Evolutionary conservation across 768 basidiomycete species (phyloP), one percentile per base, ranked within the genome.

Genomic region (Lanmaoa pseudosensibilis): DNA sequence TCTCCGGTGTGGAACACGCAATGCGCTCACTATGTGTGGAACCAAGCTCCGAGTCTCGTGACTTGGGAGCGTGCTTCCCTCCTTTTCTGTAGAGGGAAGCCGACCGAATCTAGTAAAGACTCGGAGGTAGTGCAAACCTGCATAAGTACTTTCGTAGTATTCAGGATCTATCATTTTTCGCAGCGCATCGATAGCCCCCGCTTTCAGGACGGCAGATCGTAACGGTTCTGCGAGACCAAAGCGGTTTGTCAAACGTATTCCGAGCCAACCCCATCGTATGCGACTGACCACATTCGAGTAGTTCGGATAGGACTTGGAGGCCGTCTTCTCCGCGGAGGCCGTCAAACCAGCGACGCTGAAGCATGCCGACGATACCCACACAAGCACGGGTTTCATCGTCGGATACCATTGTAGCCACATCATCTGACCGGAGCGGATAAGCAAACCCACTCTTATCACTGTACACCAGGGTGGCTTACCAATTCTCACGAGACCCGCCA

Each of bases 291-390:
- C 65, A 56, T 16, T 56, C 49, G 6, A 71, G 46, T 5, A 71
- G 16, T 30, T 57, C 44, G 5, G 51, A 53, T 1, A 70, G 40
- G n/a, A 61, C 60, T 25, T 54, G 55, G 2, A 70, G 51, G 21
- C 65, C 65, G 27, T 70, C 69, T 59, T 69, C 69, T 36, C 67
- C 67, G 1, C 50, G 55, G n/a, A 57, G 15, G 11, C 60, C 67
- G 19, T 71, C 69, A n/a, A 71, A 70, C 67, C 69, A 67, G 40
- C 67, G 59, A 47, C 58, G 60, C 45, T 32, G 54, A 32, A 70
- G 50, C 69, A 70, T 71, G 8, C 40, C 32, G 23, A 66, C 7
- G 33, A 71, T 61, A 15, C 45, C 46, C 21, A 0, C 21, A 12
- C 46, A 30, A 13, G 52, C 60, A 19, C 57, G 54, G 0, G 46